Evolutionary conservation across 2,329 filamentous ascomycete genomes (phyloP), one percentile per base, ranked within the genome.

Genomic region (Metarhizium rileyi): DNA sequence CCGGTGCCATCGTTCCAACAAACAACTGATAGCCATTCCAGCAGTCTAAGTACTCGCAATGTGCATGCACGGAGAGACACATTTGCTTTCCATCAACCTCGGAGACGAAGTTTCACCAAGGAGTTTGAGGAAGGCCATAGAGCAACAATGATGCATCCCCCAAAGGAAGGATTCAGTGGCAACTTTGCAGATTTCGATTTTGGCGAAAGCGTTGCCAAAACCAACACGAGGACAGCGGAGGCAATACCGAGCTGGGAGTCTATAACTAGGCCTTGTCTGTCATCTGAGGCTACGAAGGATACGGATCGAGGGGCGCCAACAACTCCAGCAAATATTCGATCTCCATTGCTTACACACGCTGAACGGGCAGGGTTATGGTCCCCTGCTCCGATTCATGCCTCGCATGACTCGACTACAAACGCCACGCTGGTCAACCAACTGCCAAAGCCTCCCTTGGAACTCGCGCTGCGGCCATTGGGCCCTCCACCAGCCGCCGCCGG

Each of bases 21-120:
- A 25, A 23, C 64, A 2, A 68, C 69, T 50, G 70, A 71, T 45
- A 68, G 74, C 41, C 69, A 71, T n/a, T 57, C 58, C 50, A 65
- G 60, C 50, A 59, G 28, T 55, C 74, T 74, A 1, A 61, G 76
- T 4, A 72, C 78, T 36, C 70, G 69, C 30, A 71, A 71, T 41
- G 71, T 76, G 0, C 55, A 59, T n/a, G 73, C 75, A 3, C 74
- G 72, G 58, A 72, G 75, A 28, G 74, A 80, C 41, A 77, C 74
- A 1, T 56, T 76, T 14, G 72, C 72, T 0, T 69, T 75, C 20
- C 67, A 68, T 53, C 66, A 69, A 0, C 66, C 73, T 2, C 66
- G 70, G 20, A 66, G 72, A 33, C 66, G 67, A 43, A 80, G 76
- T 55, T 65, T 78, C 48, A 70, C 71, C 4, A 72, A 74, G 64